Base-by-base conservation (phyloP, 257 asterid species). In the Scutellaria minor region DNA sequence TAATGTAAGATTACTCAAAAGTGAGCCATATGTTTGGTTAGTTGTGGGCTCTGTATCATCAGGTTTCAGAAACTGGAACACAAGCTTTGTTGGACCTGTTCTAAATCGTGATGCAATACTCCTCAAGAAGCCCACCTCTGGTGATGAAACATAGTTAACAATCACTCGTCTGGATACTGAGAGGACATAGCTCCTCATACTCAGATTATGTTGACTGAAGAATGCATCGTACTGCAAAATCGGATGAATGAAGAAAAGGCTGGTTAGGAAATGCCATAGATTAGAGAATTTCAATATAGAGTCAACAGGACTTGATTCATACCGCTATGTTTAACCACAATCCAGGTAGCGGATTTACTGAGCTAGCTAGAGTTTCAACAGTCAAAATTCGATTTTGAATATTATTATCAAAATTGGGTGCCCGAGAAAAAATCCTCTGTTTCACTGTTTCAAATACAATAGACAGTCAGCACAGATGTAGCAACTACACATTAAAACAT, bases 301-400 rank as follows among this genome's bases (percentile, higher is more conserved):
- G 20, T 66, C 53, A 60, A 56, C 58, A 35, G 7, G 61, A 45
- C 22, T 22, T 46, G 15, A 18, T 46, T 47, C 6, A 2, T 84
- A 90, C 97, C 93, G 89, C 88, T 57, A 87, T 66, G 74, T 85
- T 93, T 80, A 93, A 69, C 98, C 98, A 93, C 42, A 90, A 58
- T 9, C 81, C 88, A 66, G 89, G 75, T 73, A 31, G 37, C 3
- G 88, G 84, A 45, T 48, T 63, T 65, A 75, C 2, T 66, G 54
- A 76, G 59, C 15, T 42, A 52, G 68, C 80, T 67, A 93, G 78
- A 2, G 76, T 73, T 13, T 83, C 83, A 57, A 86, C 86, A 2
- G 85, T 81, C 57, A 87, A 88, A 79, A 93, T 83, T 76, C 3
- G 83, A 58, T 80, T 61, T 10, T 9, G 18, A 63, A 50, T 20